Conservation (phyloP, 768 basidiomycete species). For the Kwoniella europaea region DNA sequence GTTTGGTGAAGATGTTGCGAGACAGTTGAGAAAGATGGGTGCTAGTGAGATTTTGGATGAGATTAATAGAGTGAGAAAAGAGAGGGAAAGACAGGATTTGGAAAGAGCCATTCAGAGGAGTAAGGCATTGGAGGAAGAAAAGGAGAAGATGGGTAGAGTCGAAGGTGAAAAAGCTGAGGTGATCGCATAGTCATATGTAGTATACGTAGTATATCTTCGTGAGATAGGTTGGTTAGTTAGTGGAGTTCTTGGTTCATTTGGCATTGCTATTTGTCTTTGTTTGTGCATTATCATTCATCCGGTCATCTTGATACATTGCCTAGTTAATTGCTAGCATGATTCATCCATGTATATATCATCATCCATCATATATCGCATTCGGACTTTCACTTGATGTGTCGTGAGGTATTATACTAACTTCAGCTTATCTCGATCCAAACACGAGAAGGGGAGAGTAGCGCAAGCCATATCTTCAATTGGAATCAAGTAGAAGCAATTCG, state of each 20-base stretch:
- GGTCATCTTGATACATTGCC: background rate
- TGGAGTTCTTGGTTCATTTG: background rate
- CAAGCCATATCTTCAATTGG: no score
- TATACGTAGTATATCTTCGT: no score
- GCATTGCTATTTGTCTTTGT: background rate
- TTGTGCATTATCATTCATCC: background rate
- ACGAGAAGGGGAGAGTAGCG: no score
- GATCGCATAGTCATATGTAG: constrained; percentile 1
- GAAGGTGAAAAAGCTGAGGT: constrained; percentile 14
- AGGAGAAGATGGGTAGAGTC: constrained; percentile 13
- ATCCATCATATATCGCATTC: background rate
- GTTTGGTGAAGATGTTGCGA: constrained; percentile 72
- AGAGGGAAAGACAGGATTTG: constrained; percentile 24
- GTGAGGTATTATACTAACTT: no score
- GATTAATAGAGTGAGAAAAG: constrained; percentile 70
- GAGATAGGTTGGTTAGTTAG: background rate
- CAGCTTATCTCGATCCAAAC: no score
- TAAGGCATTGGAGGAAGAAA: constrained; percentile 10
- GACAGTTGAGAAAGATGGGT: constrained; percentile 69
- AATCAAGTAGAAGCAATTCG: no score
- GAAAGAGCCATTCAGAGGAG: constrained; percentile 16
- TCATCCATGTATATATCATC: background rate
- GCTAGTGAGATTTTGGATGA: constrained; percentile 81
- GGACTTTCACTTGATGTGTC: no score
- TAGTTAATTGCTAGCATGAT: background rate